A percentile compares a stretch with the other conserved stretches of the same genome.
These are phyloP conservation scores for Talaromyces sp. DNA, from an alignment of 2,329 filamentous ascomycete species.

Conservation along the genomic window DNA sequence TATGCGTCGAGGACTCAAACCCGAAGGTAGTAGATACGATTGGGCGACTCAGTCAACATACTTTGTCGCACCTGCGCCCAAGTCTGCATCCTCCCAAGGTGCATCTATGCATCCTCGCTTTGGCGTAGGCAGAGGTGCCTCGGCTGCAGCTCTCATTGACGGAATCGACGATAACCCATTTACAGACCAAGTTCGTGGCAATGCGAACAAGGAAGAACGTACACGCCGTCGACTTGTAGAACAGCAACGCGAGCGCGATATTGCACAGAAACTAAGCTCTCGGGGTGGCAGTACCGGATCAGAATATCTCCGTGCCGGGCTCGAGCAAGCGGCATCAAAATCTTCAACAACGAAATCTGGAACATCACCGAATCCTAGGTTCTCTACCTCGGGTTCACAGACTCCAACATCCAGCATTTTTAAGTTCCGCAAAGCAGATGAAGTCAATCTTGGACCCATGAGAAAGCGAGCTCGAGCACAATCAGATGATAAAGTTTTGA, in stretches of 20 bases:
- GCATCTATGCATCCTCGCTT: constrained; percentile 7
- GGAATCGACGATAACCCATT: constrained; percentile 41
- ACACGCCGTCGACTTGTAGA: constrained; percentile 41
- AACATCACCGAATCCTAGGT: constrained; percentile 21
- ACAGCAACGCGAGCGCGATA: constrained; percentile 46
- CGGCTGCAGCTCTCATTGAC: constrained; percentile 43
- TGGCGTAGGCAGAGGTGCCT: constrained; percentile 23
- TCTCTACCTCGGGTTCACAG: not conserved
- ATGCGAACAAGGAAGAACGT: constrained; percentile 41
- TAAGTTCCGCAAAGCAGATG: constrained; percentile 30
- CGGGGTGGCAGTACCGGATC: constrained; percentile 35
- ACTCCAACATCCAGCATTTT: constrained; percentile 22
- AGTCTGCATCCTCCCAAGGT: constrained; percentile 12
- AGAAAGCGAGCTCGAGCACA: constrained; percentile 37
- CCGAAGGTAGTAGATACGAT: constrained; percentile 40
- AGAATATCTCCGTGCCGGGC: constrained; percentile 44
- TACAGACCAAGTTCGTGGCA: constrained; percentile 39
- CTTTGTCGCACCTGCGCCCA: constrained; percentile 41
- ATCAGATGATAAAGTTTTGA: constrained; percentile 24
- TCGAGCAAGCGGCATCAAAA: constrained; percentile 23
- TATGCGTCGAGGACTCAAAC: constrained; percentile 29
- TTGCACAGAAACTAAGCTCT: constrained; percentile 40
- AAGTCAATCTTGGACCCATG: constrained; percentile 40
- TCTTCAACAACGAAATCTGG: not conserved
- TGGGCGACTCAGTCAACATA: constrained; percentile 42